phyloP scores from a whole-genome alignment of 1,284 basidiomycete genomes.

The Paramarasmius palmivorus region DNA sequence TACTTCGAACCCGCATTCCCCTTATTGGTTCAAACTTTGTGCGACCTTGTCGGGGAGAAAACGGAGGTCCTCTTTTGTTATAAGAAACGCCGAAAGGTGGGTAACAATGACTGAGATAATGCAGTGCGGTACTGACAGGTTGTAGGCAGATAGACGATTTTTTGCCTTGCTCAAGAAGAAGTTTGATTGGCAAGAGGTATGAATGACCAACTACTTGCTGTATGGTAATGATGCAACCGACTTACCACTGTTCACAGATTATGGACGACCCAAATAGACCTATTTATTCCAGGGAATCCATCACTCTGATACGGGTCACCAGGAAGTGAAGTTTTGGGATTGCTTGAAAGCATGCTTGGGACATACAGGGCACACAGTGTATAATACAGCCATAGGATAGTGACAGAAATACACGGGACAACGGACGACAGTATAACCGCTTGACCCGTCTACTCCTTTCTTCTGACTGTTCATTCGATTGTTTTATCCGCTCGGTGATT shows the following conservation, averaged over 20 bases:
- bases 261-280: conserved; percentile 50
- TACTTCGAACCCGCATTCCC: conserved; percentile 96
- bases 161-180: conserved; percentile 81
- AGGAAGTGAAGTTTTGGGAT: conserved; percentile 21
- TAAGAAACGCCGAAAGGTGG: conserved; percentile 89
- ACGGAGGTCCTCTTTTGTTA: conserved; percentile 88
- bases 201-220: not conserved
- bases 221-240: not conserved
- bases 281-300: conserved; percentile 55
- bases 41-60: conserved; percentile 52
- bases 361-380: not conserved
- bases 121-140: not conserved
- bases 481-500: too few species aligned
- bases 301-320: conserved; percentile 51
- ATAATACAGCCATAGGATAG: not conserved
- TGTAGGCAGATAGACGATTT: conserved; percentile 88
- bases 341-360: not conserved
- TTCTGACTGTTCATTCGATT: too few species aligned
- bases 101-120: conserved; percentile 9
- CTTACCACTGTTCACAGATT: conserved; percentile 35
- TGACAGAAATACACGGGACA: too few species aligned
- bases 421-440: too few species aligned
- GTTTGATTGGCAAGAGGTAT: conserved; percentile 78
- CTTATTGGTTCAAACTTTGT: conserved; percentile 80
- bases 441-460: not conserved